phyloP scores from a whole-genome alignment of 1,139 yeast genomes.

The Chernovozyma aurita region DNA sequence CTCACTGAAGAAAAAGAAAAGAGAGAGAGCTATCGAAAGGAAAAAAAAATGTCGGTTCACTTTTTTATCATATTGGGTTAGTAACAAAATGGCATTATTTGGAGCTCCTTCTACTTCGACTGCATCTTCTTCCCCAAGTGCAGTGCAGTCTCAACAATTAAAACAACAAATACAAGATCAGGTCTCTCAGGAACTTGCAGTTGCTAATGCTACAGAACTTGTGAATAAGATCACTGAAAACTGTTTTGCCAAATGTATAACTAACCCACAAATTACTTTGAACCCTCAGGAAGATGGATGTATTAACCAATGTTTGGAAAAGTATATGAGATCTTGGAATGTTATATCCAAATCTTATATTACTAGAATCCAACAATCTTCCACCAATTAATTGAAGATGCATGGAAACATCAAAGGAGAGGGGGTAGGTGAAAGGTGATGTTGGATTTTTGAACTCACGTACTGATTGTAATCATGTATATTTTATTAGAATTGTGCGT shows the following conservation, averaged over 20 bases:
- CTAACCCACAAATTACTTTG: slow-evolving; percentile 42
- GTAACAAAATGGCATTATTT: slow-evolving; percentile 36
- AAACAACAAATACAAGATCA: slow-evolving; percentile 67
- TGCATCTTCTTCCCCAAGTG: slow-evolving; percentile 12
- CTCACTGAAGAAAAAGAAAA: too few relatives aligned
- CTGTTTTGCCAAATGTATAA: slow-evolving; percentile 77
- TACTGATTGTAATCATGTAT: too few relatives aligned
- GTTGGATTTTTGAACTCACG: too few relatives aligned
- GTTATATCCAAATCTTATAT: slow-evolving; percentile 73
- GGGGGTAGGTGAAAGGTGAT: too few relatives aligned
- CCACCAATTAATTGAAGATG: background rate
- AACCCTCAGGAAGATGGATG: slow-evolving; percentile 41
- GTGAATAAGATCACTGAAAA: slow-evolving; percentile 85
- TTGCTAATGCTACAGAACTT: slow-evolving; percentile 83
- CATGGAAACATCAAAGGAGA: background rate
- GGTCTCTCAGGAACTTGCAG: slow-evolving; percentile 78
- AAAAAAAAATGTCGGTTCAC: too few relatives aligned
- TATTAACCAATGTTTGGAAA: slow-evolving; percentile 73
- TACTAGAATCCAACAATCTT: slow-evolving; percentile 54
- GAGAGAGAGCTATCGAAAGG: too few relatives aligned
- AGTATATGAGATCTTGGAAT: slow-evolving; percentile 92
- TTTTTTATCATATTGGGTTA: too few relatives aligned
- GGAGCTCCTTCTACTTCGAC: slow-evolving; percentile 22
- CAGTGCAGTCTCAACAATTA: slow-evolving; percentile 22
- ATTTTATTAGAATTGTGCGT: too few relatives aligned